phyloP scores from a whole-genome alignment of 1,284 basidiomycete species.

The Papiliotrema fonsecae region DNA sequence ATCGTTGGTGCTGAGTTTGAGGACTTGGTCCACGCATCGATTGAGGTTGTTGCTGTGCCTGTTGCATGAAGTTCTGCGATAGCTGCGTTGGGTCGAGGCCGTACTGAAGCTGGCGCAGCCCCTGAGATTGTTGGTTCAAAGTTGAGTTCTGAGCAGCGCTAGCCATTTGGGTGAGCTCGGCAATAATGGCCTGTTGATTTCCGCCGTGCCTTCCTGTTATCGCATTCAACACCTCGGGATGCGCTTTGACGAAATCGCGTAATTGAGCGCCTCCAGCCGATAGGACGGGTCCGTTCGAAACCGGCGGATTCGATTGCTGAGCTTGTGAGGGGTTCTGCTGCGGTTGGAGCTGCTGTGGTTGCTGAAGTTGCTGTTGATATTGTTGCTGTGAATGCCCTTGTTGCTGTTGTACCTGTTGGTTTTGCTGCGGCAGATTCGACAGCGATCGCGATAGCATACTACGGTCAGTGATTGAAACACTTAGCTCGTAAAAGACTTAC shows the following conservation, averaged over 20 bases:
- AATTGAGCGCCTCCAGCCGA: neutral
- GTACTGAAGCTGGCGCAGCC: neutral
- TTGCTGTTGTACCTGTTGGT: neutral
- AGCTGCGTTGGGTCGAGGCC: neutral
- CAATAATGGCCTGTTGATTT: neutral
- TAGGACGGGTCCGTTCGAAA: neutral
- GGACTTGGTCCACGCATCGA: too few relatives aligned
- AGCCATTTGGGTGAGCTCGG: neutral
- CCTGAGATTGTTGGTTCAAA: neutral
- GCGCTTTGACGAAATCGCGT: neutral
- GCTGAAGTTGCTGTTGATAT: conserved; percentile 3
- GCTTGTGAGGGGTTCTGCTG: conserved; percentile 2
- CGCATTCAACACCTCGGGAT: neutral
- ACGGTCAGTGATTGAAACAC: neutral
- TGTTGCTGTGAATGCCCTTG: neutral
- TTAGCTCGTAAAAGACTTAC: too few relatives aligned
- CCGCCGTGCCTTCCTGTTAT: neutral
- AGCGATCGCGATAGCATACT: conserved; percentile 11
- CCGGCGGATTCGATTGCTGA: neutral
- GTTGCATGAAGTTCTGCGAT: neutral
- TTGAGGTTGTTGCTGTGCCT: neutral
- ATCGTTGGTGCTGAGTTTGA: conserved; percentile 3
- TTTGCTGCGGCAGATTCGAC: neutral
- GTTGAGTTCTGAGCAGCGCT: neutral
- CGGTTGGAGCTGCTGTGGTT: conserved; percentile 1